Evolutionary conservation across 306 rosid genomes (phyloP).

Genomic region (Sicyos baderoa): DNA sequence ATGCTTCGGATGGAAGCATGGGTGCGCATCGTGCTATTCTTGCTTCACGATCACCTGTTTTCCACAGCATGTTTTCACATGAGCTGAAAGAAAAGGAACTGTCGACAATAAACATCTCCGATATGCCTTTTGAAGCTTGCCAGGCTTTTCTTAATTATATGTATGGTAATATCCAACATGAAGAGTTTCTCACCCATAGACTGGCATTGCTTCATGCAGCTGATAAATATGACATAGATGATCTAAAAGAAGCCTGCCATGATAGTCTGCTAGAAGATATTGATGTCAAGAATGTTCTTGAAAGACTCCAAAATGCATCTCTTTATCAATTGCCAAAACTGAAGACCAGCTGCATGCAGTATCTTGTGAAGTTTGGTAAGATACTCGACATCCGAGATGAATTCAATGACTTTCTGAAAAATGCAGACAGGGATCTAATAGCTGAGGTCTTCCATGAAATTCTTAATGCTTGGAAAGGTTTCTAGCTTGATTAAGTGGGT

Average conservation of each 20-base stretch:
- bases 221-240: slow-evolving; percentile 81
- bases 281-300: slow-evolving; percentile 80
- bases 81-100: slow-evolving; percentile 81
- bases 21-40: slow-evolving; percentile 92
- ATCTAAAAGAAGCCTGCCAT: slow-evolving; percentile 76
- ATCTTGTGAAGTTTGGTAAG: slow-evolving; percentile 93
- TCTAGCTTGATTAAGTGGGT: slow-evolving; percentile 30
- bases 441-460: slow-evolving; percentile 78
- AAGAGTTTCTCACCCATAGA: slow-evolving; percentile 67
- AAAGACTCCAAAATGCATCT: slow-evolving; percentile 85
- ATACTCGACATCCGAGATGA: slow-evolving; percentile 67
- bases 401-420: slow-evolving; percentile 65
- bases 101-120: slow-evolving; percentile 68
- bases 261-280: slow-evolving; percentile 91
- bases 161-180: slow-evolving; percentile 66
- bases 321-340: slow-evolving; percentile 62
- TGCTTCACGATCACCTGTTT: slow-evolving; percentile 82
- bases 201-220: slow-evolving; percentile 79
- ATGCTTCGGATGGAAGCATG: slow-evolving; percentile 71
- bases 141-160: slow-evolving; percentile 68
- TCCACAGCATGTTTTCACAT: slow-evolving; percentile 86
- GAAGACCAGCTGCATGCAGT: slow-evolving; percentile 62
- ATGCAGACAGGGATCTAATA: slow-evolving; percentile 79
- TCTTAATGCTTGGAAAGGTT: slow-evolving; percentile 85
- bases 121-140: slow-evolving; percentile 80